Percentiles rank a stretch among this genome's conserved stretches.
These are phyloP conservation scores for Monosporascus sp. DNA, from an alignment of 2,329 filamentous ascomycete genomes.

Conservation along the genomic window DNA sequence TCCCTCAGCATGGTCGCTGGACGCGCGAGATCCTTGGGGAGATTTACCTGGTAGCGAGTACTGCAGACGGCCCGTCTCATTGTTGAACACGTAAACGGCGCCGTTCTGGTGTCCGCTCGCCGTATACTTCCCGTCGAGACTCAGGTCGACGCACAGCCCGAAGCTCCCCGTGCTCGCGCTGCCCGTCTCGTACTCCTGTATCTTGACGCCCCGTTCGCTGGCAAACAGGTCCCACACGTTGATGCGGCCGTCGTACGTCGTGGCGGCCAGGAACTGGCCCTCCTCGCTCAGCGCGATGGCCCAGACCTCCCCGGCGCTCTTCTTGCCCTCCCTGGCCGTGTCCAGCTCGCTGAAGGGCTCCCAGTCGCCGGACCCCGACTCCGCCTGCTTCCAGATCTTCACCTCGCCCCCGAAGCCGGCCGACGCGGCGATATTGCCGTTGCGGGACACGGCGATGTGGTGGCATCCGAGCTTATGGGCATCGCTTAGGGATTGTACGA, in stretches of 20 bases:
- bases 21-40: neutral
- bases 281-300: slow-evolving; percentile 80
- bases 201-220: slow-evolving; percentile 53
- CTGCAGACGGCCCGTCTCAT: slow-evolving; percentile 76
- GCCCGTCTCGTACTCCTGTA: slow-evolving; percentile 78
- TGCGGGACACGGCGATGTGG: slow-evolving; percentile 68
- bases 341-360: slow-evolving; percentile 41
- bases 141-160: slow-evolving; percentile 80
- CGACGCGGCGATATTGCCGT: slow-evolving; percentile 71
- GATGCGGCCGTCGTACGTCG: slow-evolving; percentile 80
- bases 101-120: slow-evolving; percentile 93
- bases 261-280: slow-evolving; percentile 79
- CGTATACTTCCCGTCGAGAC: slow-evolving; percentile 74
- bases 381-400: slow-evolving; percentile 69
- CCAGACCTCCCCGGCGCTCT: slow-evolving; percentile 73
- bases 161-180: slow-evolving; percentile 73
- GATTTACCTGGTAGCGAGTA: slow-evolving; percentile 74
- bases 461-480: slow-evolving; percentile 90
- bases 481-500: slow-evolving; percentile 71
- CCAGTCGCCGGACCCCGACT: slow-evolving; percentile 57
- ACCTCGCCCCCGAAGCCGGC: slow-evolving; percentile 87
- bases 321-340: slow-evolving; percentile 29
- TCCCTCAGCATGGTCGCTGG: neutral
- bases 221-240: slow-evolving; percentile 74
- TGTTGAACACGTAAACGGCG: slow-evolving; percentile 90